phyloP scores from a whole-genome alignment of 768 basidiomycete species.

The Trametes sanguinea region DNA sequence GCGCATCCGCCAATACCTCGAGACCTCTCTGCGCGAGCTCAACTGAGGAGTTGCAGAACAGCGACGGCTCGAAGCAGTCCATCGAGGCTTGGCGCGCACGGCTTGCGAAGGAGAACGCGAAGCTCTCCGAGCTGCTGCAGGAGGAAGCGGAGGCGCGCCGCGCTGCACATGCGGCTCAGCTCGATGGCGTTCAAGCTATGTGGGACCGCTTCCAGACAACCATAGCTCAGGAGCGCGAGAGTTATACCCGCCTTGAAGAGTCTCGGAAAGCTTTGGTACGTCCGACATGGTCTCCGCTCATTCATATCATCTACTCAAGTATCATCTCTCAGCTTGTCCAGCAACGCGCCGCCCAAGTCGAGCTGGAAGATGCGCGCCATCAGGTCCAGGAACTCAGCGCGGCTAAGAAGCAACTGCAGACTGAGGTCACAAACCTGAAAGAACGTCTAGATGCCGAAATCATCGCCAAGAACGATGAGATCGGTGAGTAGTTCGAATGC shows the following conservation, averaged over 20 bases:
- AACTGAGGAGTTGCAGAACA: constrained; percentile 61
- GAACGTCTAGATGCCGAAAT: constrained; percentile 57
- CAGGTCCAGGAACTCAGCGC: constrained; percentile 61
- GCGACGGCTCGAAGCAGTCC: constrained; percentile 66
- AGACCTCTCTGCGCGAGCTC: constrained; percentile 58
- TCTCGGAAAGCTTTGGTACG: constrained; percentile 69
- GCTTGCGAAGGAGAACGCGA: constrained; percentile 57
- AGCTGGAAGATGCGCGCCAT: constrained; percentile 64
- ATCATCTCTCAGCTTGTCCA: constrained; percentile 53
- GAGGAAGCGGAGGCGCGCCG: constrained; percentile 67
- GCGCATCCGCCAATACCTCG: constrained; percentile 64
- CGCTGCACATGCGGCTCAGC: constrained; percentile 61
- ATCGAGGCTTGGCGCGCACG: constrained; percentile 58
- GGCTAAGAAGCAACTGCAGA: constrained; percentile 58
- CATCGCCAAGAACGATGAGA: constrained; percentile 56
- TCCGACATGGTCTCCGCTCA: constrained; percentile 2
- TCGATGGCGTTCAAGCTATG: constrained; percentile 63
- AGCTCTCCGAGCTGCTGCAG: constrained; percentile 54
- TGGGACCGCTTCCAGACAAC: constrained; percentile 66
- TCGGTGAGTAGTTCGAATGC: constrained; percentile 41
- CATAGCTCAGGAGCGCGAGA: constrained; percentile 60
- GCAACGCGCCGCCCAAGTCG: constrained; percentile 62
- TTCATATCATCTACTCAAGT: neutral
- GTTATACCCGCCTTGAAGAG: constrained; percentile 64
- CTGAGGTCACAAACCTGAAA: constrained; percentile 52